Base-by-base conservation (phyloP, 139 green algal species). In the Coelastrella sp. region DNA sequence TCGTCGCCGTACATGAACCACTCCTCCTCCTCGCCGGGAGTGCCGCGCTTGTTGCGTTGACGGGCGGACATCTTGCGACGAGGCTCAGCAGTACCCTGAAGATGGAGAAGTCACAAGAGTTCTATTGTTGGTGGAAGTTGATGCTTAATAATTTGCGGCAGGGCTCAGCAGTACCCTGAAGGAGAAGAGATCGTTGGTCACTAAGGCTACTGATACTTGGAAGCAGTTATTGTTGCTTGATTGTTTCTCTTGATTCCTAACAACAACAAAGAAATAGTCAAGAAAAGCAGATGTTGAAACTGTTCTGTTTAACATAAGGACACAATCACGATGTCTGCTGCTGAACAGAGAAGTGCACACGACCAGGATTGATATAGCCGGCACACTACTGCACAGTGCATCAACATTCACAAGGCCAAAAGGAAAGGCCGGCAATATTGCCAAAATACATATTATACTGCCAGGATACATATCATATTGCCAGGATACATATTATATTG, bases 1-100 rank as follows among this genome's bases (percentile, higher is more conserved):
- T 60, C 25, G 24, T 79, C 83, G 7, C 70, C 83, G 0, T 81
- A 66, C 20, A n/a, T 58, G 66, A 57, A 70, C 6, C 20, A 25
- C 25, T 88, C 84, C 59, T 88, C 84, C 11, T 81, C 66, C 14
- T 73, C 73, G 14, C 66, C 84, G 6, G 66, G 27, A 6, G 27
- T 56, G 57, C 56, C 57, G 11, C 84, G 84, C 72, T 49, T 58
- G 22, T 15, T 25, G 35, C 70, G 70, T 72, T 82, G 70, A 27
- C 84, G 84, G 17, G 84, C 84, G n/a, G 84, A 89, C 84, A 82
- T 35, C 56, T 82, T 82, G 72, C 84, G 70, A 8, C 24, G 56
- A 4, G 56, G 70, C 57, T 70, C 56, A 7, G 63, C 74, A 35
- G 49, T 63, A 27, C 63, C 65, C 66, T 89, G 84, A 66, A 80